Base-by-base conservation (phyloP, 768 basidiomycete species). In the Ramaria rubella region DNA sequence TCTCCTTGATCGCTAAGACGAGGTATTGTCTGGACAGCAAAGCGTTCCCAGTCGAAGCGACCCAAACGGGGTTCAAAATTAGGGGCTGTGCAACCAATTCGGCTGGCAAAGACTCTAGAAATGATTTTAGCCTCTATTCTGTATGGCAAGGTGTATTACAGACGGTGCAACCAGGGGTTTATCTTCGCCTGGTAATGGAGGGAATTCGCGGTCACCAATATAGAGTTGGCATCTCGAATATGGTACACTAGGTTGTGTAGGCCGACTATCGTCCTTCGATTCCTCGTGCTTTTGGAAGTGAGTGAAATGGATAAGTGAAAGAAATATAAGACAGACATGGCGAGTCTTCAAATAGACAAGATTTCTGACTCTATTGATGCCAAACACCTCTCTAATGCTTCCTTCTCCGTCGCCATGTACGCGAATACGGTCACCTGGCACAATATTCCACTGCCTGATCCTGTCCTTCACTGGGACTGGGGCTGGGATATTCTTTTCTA, bases 401-500 rank as follows among this genome's bases (percentile, higher is more conserved):
- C 76, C 79, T 26, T 75, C 74, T 59, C 75, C 73, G 68, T 89
- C 85, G 24, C 87, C 86, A 6, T 81, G 77, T 55, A 90, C 60
- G 49, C 85, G 80, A 64, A 93, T 81, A 53, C 78, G 80, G 72
- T 93, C 90, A 6, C 90, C 90, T 5, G 91, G 88, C 31, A 90
- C 85, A 59, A 93, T 79, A 65, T 92, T 93, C 90, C 90, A 93
- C 65, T 81, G 81, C 67, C 89, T 86, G 52, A 93, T 86, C 46
- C 90, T 77, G 63, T 90, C 85, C 57, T 77, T 75, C 11, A 80
- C 77, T 12, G 78, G 75, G 44, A 80, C 82, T n/a, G 31, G 31
- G 9, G 14, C 24, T n/a, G 17, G 23, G 9, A 46, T n/a, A n/a
- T n/a, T n/a, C n/a, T n/a, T n/a, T n/a, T n/a, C n/a, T n/a, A 26